Evolutionary conservation across 176 grass and related monocot genomes (phyloP).

Genomic region (Bolboschoenus planiculmis): DNA sequence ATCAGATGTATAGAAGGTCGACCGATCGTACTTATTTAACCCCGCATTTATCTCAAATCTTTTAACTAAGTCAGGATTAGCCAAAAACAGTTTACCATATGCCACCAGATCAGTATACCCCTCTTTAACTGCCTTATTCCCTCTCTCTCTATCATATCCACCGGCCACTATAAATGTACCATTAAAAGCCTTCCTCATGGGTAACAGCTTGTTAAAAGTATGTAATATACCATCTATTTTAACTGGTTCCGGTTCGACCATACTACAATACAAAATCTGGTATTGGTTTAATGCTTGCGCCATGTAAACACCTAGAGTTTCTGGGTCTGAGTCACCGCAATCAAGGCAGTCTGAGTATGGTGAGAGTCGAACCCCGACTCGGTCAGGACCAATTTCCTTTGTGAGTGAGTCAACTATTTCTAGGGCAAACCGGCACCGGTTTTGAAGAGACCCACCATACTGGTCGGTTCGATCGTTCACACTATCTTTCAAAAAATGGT

Average conservation of each 20-base stretch:
- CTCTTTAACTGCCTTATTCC: slow-evolving; percentile 29
- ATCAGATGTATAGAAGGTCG: slow-evolving; percentile 40
- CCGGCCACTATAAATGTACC: slow-evolving; percentile 38
- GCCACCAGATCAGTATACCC: slow-evolving; percentile 42
- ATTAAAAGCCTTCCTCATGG: slow-evolving; percentile 42
- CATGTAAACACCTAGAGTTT: slow-evolving; percentile 43
- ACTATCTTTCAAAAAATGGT: slow-evolving; percentile 53
- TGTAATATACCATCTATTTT: slow-evolving; percentile 12
- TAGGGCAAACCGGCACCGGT: slow-evolving; percentile 39
- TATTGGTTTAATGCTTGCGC: slow-evolving; percentile 29
- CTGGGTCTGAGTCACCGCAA: slow-evolving; percentile 31
- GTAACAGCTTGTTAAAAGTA: slow-evolving; percentile 25
- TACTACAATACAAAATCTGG: slow-evolving; percentile 38
- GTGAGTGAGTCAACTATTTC: slow-evolving; percentile 33
- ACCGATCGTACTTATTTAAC: slow-evolving; percentile 44
- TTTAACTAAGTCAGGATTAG: slow-evolving; percentile 45
- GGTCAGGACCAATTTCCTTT: slow-evolving; percentile 23
- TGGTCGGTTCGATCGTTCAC: slow-evolving; percentile 36
- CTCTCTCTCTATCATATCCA: slow-evolving; percentile 47
- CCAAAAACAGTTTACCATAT: slow-evolving; percentile 51
- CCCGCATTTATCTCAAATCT: slow-evolving; percentile 25
- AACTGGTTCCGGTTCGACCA: slow-evolving; percentile 42
- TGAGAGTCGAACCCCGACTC: slow-evolving; percentile 44
- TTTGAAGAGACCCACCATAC: slow-evolving; percentile 40
- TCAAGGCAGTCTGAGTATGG: slow-evolving; percentile 30